A percentile compares a stretch with the other conserved stretches of the same genome.
Evolutionary conservation across 2,329 filamentous ascomycete species (phyloP).

Genomic region (Trichoderma endophyticum): DNA sequence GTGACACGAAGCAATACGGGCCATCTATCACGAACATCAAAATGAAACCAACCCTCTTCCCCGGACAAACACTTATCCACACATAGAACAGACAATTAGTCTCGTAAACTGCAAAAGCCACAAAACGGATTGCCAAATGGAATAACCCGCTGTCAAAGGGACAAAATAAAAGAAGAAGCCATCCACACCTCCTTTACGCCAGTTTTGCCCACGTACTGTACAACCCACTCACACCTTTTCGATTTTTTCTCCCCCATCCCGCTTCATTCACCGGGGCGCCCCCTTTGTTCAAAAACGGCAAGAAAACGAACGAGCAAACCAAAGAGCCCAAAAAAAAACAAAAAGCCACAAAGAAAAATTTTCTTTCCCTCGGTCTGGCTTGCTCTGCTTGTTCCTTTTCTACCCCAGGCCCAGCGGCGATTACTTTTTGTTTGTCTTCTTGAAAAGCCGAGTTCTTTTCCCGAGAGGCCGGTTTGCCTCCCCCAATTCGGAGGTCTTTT

Average conservation of each 20-base stretch:
- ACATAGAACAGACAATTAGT: background rate
- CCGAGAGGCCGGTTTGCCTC: background rate
- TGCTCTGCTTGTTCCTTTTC: background rate
- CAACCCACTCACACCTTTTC: slow-evolving; percentile 4
- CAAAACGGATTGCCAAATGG: background rate
- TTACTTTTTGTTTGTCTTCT: background rate
- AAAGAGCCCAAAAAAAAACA: background rate
- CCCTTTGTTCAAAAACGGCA: background rate
- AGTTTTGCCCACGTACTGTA: slow-evolving; percentile 5
- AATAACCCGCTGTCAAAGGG: background rate
- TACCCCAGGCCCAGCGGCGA: background rate
- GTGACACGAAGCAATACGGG: background rate
- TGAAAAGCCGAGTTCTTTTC: background rate
- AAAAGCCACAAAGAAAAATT: background rate
- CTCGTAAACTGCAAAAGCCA: background rate
- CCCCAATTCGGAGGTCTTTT: background rate
- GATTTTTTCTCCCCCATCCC: background rate
- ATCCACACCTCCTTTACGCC: background rate
- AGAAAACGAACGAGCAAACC: background rate
- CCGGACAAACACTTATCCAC: background rate
- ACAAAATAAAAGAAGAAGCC: background rate
- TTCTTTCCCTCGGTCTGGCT: background rate
- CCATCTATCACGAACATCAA: background rate
- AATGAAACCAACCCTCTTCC: background rate
- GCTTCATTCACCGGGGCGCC: background rate